Evolutionary conservation across 345 rosid species (phyloP).

Genomic region (Turnera subulata): DNA sequence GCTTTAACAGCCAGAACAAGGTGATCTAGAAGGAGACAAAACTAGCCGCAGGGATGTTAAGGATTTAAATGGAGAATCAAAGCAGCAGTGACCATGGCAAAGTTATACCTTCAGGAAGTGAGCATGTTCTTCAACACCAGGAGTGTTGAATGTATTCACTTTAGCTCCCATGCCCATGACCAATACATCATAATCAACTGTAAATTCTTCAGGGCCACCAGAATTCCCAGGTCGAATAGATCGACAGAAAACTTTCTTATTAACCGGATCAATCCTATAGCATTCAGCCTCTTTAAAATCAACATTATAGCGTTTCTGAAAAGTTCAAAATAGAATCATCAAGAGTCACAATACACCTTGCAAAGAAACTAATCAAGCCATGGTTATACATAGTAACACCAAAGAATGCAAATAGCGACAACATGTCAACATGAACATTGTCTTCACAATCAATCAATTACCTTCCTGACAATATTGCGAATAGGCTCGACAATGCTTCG

Average conservation of each 20-base stretch:
- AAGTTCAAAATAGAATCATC: neutral
- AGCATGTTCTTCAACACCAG: constrained; percentile 70
- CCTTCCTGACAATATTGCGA: constrained; percentile 37
- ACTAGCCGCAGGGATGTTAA: no score
- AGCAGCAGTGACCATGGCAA: no score
- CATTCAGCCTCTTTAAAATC: constrained; percentile 73
- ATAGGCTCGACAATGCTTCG: constrained; percentile 87
- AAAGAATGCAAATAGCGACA: neutral
- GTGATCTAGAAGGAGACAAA: no score
- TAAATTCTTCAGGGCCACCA: constrained; percentile 49
- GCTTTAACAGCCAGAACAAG: neutral
- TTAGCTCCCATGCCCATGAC: constrained; percentile 67
- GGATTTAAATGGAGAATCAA: no score
- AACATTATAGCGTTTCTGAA: constrained; percentile 48
- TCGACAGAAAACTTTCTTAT: constrained; percentile 52
- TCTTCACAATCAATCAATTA: neutral
- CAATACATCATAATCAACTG: constrained; percentile 64
- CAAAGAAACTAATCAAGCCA: neutral
- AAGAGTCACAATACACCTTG: neutral
- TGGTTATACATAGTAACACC: neutral
- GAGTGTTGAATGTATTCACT: constrained; percentile 74
- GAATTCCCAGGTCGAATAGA: constrained; percentile 32
- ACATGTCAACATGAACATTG: neutral
- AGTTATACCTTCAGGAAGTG: constrained; percentile 71
- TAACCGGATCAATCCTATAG: constrained; percentile 48